Conservation (phyloP, 1,284 basidiomycete species). For the Cutaneotrichosporon cutaneum region DNA sequence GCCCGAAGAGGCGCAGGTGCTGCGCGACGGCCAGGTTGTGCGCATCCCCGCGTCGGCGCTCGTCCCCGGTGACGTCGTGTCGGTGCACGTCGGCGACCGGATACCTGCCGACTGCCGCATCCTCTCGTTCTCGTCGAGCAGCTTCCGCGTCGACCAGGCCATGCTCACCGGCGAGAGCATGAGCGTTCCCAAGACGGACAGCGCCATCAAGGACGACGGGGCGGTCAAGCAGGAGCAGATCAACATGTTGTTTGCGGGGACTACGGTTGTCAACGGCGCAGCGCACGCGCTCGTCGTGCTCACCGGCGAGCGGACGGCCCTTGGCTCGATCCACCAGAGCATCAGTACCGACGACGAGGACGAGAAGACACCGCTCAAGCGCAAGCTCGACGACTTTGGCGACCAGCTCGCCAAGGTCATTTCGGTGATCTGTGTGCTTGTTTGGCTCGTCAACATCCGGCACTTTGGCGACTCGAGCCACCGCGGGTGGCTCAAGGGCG, state of each 20-base stretch:
- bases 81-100: slow-evolving; percentile 86
- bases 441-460: slow-evolving; percentile 91
- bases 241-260: slow-evolving; percentile 92
- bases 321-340: slow-evolving; percentile 91
- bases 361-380: slow-evolving; percentile 92
- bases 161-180: slow-evolving; percentile 89
- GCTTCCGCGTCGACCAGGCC: slow-evolving; percentile 89
- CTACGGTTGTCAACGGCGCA: slow-evolving; percentile 87
- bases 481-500: slow-evolving; percentile 82
- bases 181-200: slow-evolving; percentile 76
- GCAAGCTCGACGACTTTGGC: slow-evolving; percentile 94
- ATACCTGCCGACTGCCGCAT: slow-evolving; percentile 90
- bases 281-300: slow-evolving; percentile 79
- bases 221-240: slow-evolving; percentile 96
- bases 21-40: slow-evolving; percentile 68
- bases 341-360: slow-evolving; percentile 60
- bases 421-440: slow-evolving; percentile 87
- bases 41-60: slow-evolving; percentile 80
- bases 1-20: slow-evolving; percentile 88
- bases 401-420: slow-evolving; percentile 95
- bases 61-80: slow-evolving; percentile 89
- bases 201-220: slow-evolving; percentile 63
- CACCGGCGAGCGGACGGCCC: slow-evolving; percentile 81
- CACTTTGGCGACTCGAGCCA: slow-evolving; percentile 92
- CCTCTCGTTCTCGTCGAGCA: slow-evolving; percentile 75